phyloP scores from a whole-genome alignment of 139 green algal species.

The Chlorella sp. region DNA sequence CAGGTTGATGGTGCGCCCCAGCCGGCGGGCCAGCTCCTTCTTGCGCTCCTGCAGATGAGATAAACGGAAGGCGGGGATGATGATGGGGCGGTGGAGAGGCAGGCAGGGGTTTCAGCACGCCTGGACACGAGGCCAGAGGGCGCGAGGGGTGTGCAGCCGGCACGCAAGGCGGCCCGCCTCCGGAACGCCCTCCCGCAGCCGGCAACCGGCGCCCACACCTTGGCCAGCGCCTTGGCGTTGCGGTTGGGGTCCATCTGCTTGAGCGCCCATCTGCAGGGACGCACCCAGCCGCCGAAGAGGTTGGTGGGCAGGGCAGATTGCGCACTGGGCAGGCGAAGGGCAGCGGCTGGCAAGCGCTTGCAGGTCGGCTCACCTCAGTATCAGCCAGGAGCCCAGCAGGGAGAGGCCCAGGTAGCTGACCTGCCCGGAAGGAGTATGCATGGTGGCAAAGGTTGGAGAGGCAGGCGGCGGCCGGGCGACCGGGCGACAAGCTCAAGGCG shows the following conservation, averaged over 20 bases:
- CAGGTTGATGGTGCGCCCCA: slow-evolving; percentile 49
- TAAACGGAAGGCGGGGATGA: too few relatives aligned
- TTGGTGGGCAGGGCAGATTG: too few relatives aligned
- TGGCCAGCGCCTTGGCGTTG: slow-evolving; percentile 29
- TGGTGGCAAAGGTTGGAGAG: not conserved
- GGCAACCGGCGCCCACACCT: slow-evolving; percentile 33
- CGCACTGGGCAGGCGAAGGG: too few relatives aligned
- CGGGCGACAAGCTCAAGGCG: not conserved
- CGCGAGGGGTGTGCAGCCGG: too few relatives aligned
- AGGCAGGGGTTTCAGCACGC: too few relatives aligned
- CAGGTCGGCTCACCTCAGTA: slow-evolving; percentile 29
- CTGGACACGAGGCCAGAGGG: too few relatives aligned
- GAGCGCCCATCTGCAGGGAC: slow-evolving; percentile 36
- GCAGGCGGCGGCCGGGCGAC: too few relatives aligned
- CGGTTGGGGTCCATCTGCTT: slow-evolving; percentile 49
- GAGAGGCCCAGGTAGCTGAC: slow-evolving; percentile 48
- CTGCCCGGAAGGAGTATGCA: slow-evolving; percentile 7
- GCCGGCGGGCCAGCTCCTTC: slow-evolving; percentile 47
- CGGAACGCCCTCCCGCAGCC: slow-evolving; percentile 33
- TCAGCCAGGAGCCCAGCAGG: slow-evolving; percentile 48
- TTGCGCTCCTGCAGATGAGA: slow-evolving; percentile 30
- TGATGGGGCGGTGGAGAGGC: too few relatives aligned
- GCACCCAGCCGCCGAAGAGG: too few relatives aligned
- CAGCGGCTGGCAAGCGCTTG: too few relatives aligned
- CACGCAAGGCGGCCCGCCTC: too few relatives aligned